A percentile compares a stretch with the other conserved stretches of the same genome.
Conservation (phyloP, 2,329 filamentous ascomycete species). For the Fusarium poae region DNA sequence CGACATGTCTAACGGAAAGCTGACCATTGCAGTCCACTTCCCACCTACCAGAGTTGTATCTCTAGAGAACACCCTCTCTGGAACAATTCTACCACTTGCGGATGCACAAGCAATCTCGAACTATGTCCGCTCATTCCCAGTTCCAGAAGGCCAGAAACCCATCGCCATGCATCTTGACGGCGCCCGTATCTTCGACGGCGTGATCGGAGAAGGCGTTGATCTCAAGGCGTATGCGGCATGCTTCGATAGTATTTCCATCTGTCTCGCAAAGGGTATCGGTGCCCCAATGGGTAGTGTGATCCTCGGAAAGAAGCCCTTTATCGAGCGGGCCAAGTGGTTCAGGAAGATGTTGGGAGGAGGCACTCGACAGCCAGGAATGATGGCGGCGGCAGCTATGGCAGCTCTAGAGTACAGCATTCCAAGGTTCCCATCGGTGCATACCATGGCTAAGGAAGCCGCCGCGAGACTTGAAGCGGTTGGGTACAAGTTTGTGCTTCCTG, state of each 20-base stretch:
- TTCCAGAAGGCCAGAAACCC: constrained; percentile 55
- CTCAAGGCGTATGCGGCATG: constrained; percentile 73
- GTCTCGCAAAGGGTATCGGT: constrained; percentile 82
- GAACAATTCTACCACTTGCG: constrained; percentile 78
- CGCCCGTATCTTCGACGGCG: constrained; percentile 81
- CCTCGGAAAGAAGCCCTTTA: constrained; percentile 60
- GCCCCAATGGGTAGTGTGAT: constrained; percentile 82
- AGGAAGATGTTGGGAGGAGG: constrained; percentile 80
- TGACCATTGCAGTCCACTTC: constrained; percentile 74
- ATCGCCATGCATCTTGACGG: constrained; percentile 81
- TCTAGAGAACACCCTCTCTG: constrained; percentile 84
- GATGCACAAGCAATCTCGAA: constrained; percentile 75
- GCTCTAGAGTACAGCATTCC: constrained; percentile 61
- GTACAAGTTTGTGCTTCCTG: constrained; percentile 45
- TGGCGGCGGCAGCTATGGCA: constrained; percentile 76
- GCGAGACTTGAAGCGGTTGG: constrained; percentile 26
- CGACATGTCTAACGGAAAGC: not conserved
- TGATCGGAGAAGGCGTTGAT: constrained; percentile 73
- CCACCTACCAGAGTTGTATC: constrained; percentile 83
- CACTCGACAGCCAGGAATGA: constrained; percentile 76
- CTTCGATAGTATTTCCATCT: constrained; percentile 80
- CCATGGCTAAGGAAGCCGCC: constrained; percentile 36
- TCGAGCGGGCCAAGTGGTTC: constrained; percentile 55
- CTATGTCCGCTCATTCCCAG: constrained; percentile 68
- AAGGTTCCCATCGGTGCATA: constrained; percentile 40